Evolutionary conservation across 306 rosid genomes (phyloP), one percentile per base, ranked within the genome.

Genomic region (Cucurbita pepo): DNA sequence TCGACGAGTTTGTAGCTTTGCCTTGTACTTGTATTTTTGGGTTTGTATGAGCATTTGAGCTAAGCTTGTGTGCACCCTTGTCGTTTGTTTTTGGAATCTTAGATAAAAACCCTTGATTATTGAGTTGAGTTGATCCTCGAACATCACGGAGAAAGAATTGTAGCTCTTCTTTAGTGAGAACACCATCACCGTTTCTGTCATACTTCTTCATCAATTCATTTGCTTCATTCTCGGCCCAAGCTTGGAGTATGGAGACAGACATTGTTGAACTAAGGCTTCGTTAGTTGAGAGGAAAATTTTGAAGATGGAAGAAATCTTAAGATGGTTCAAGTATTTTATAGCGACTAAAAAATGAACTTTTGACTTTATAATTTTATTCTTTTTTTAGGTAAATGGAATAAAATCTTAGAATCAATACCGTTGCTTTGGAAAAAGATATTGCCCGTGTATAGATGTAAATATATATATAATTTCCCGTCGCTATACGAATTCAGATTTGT

Each of bases 181-280:
- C 60, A 37, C 85, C 82, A 15, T 72, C 75, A 7, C 19, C 43
- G 6, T 60, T 60, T 60, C 14, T 60, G 16, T 34, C 66, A 7
- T 60, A 60, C 44, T 60, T 60, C 11, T 60, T 36, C 5, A 37
- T 36, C 43, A 62, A 8, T 1, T 57, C 6, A 40, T 72, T 25
- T 14, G 67, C 7, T 22, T 82, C 85, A 3, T 53, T 11, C 37
- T 56, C 7, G 15, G 74, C 66, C 44, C 44, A 34, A 13, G 10
- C 43, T 59, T 34, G 66, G 13, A 13, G 44, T 5, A 5, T 10
- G 0, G 10, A 5, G 40, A 3, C 9, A 6, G 44, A 34, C 19
- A 60, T 60, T 60, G 3, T 60, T 56, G 10, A 10, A 21, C 60
- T 19, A 30, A 30, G 34, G 3, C 34, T 30, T 30, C 3, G 3